Evolutionary conservation across 768 basidiomycete genomes (phyloP).

Genomic region (Tulasnella calospora): DNA sequence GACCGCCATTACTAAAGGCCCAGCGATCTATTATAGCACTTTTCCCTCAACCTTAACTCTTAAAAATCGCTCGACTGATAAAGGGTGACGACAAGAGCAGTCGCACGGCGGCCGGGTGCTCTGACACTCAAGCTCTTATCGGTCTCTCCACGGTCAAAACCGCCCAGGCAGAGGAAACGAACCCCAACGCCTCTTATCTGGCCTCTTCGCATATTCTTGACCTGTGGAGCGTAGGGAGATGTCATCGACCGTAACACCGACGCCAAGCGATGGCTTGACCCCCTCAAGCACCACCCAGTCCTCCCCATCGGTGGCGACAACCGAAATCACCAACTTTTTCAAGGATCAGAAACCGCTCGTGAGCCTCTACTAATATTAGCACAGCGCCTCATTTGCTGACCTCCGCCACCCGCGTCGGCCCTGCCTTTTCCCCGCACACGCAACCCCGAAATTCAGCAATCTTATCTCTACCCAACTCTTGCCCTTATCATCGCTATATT

Average conservation of each 20-base stretch:
- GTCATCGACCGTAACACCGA: neutral
- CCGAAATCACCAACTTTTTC: neutral
- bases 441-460: neutral
- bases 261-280: neutral
- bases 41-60: neutral
- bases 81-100: neutral
- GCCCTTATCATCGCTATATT: neutral
- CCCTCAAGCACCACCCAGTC: neutral
- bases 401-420: neutral
- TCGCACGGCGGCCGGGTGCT: neutral
- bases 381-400: neutral
- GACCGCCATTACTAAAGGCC: neutral
- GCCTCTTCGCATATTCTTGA: neutral
- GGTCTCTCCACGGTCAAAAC: neutral
- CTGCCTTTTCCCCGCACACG: neutral
- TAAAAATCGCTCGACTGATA: neutral
- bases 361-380: neutral
- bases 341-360: neutral
- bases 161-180: neutral
- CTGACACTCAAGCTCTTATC: neutral
- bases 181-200: neutral
- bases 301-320: neutral
- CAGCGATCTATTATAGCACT: neutral
- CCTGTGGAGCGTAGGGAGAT: neutral
- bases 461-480: neutral